Evolutionary conservation across 768 basidiomycete species (phyloP).

Genomic region (Phylloporus scabripes): DNA sequence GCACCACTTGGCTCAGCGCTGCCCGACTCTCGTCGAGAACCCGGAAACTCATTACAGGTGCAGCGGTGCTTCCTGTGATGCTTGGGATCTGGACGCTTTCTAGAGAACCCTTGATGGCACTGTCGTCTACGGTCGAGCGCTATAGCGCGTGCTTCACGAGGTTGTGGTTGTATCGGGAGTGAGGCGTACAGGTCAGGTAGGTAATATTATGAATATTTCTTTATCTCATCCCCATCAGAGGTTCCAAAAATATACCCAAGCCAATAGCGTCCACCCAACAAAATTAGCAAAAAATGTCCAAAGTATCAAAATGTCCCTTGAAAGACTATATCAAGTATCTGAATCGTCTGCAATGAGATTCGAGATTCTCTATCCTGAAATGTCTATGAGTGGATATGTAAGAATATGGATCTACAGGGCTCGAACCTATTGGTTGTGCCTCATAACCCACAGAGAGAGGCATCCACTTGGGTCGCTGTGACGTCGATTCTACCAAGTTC

Average conservation of each 20-base stretch:
- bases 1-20: conserved; percentile 37
- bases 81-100: conserved; percentile 48
- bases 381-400: neutral
- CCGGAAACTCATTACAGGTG: conserved; percentile 27
- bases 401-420: conserved; percentile 20
- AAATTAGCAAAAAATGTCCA: neutral
- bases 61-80: too few relatives aligned
- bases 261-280: neutral
- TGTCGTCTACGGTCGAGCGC: conserved; percentile 46
- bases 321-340: too few relatives aligned
- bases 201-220: neutral
- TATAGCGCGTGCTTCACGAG: conserved; percentile 45
- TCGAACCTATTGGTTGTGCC: neutral
- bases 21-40: conserved; percentile 12
- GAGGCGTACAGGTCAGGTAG: neutral
- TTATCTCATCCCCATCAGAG: neutral
- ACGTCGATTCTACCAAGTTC: conserved; percentile 46
- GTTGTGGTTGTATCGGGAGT: conserved; percentile 40
- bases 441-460: conserved; percentile 42
- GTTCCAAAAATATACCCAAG: neutral
- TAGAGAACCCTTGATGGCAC: conserved; percentile 52
- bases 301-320: neutral
- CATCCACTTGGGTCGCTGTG: conserved; percentile 36
- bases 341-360: too few relatives aligned
- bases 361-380: neutral